phyloP scores from a whole-genome alignment of 257 asterid genomes.

The Solanum paucissectum region DNA sequence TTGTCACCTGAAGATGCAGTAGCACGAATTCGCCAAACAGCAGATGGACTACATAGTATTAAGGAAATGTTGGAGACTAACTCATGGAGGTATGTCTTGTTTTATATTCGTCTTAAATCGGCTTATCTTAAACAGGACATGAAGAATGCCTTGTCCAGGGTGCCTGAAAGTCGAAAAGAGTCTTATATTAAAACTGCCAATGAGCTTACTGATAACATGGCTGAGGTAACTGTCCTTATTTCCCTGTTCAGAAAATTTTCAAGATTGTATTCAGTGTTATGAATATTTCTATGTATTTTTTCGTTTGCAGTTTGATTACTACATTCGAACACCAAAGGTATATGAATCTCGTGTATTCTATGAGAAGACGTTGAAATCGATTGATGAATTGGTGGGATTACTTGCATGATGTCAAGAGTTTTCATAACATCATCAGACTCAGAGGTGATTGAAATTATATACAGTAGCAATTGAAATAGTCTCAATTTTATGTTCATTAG shows the following conservation, averaged over 20 bases:
- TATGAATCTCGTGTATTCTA: slow-evolving; percentile 69
- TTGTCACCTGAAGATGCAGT: slow-evolving; percentile 62
- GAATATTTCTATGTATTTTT: neutral
- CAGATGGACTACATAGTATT: slow-evolving; percentile 61
- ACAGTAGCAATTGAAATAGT: neutral
- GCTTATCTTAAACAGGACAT: slow-evolving; percentile 42
- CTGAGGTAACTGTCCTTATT: slow-evolving; percentile 35
- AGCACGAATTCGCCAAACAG: slow-evolving; percentile 53
- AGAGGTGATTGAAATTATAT: neutral
- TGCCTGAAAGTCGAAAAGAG: slow-evolving; percentile 30
- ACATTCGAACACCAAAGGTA: slow-evolving; percentile 70
- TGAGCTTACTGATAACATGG: slow-evolving; percentile 59
- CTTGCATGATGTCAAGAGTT: slow-evolving; percentile 23
- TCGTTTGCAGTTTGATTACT: slow-evolving; percentile 50
- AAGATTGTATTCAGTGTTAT: neutral
- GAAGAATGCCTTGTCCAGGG: slow-evolving; percentile 25
- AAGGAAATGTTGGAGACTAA: slow-evolving; percentile 60
- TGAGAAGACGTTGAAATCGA: slow-evolving; percentile 73
- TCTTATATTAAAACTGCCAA: slow-evolving; percentile 45
- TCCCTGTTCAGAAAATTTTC: neutral
- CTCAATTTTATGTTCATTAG: neutral
- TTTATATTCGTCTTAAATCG: slow-evolving; percentile 53
- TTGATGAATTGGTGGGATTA: slow-evolving; percentile 59
- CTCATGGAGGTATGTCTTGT: slow-evolving; percentile 78
- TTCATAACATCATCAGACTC: neutral